Evolutionary conservation across 345 rosid genomes (phyloP).

Genomic region (Trapa bicornis): DNA sequence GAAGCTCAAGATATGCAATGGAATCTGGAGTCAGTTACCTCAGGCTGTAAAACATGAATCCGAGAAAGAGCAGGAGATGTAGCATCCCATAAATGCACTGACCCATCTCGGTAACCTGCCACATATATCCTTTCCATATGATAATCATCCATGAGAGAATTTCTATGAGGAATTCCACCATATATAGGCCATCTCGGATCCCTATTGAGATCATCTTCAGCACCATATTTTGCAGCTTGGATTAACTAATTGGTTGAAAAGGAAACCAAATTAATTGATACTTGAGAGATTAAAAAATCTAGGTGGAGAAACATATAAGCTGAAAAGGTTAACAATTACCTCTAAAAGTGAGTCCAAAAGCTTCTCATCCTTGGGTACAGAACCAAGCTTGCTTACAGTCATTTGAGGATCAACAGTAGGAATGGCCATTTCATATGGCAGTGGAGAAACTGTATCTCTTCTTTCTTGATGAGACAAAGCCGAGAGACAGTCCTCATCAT

Average conservation of each 20-base stretch:
- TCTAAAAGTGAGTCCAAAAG: constrained; percentile 30
- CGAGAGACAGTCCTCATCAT: constrained; percentile 34
- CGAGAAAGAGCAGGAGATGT: constrained; percentile 32
- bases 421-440: constrained; percentile 34
- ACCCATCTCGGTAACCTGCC: constrained; percentile 60
- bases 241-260: constrained; percentile 35
- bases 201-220: constrained; percentile 19
- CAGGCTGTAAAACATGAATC: constrained; percentile 27
- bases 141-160: constrained; percentile 20
- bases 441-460: constrained; percentile 20
- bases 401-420: constrained; percentile 40
- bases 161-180: constrained; percentile 43
- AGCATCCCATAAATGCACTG: constrained; percentile 52
- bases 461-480: constrained; percentile 35
- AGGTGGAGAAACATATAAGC: not conserved
- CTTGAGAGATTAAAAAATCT: not conserved
- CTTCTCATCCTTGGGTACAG: constrained; percentile 20
- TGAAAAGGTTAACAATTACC: constrained; percentile 19
- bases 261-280: constrained; percentile 9
- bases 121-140: constrained; percentile 33
- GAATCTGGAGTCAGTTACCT: constrained; percentile 21
- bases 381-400: constrained; percentile 29
- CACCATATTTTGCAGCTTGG: constrained; percentile 40
- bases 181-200: constrained; percentile 45
- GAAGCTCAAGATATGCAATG: constrained; percentile 11